Base-by-base conservation (phyloP, 768 basidiomycete genomes). In the Phaeotremella fagi region DNA sequence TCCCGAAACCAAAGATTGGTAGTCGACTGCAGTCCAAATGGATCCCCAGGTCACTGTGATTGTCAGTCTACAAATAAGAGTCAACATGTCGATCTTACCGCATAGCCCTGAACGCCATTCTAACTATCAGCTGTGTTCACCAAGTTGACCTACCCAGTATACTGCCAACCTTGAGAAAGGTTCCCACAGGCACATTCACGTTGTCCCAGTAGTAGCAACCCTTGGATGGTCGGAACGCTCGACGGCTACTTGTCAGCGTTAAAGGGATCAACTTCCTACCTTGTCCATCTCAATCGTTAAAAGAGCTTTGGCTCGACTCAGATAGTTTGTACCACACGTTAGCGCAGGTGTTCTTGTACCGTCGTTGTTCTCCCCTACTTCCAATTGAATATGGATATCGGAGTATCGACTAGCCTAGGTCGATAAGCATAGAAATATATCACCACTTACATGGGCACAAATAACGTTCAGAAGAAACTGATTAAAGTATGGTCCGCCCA, bases 1-100 rank as follows among this genome's bases (percentile, higher is more conserved):
- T 57, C 3, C 59, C 59, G 38, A 61, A 61, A n/a, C 59, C 59
- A 42, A 61, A 61, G 27, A 61, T 54, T 3, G 59, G 59, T 15
- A 61, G 47, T 11, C 59, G 54, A 45, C 33, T 47, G 20, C 45
- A 48, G 27, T 61, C 50, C 12, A 61, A 51, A 25, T 61, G 59
- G 20, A 61, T 61, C 4, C 59, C 59, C 5, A 57, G 51, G 41
- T 61, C 59, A 9, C 59, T 61, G n/a, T n/a, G n/a, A n/a, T n/a
- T n/a, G n/a, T n/a, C n/a, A n/a, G n/a, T n/a, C n/a, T n/a, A n/a
- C n/a, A n/a, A n/a, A n/a, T n/a, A n/a, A n/a, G n/a, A n/a, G n/a
- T n/a, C n/a, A n/a, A n/a, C n/a, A n/a, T n/a, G n/a, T n/a, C n/a
- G n/a, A n/a, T n/a, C 59, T 38, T 25, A 54, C 59, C 59, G 33